Percentiles rank a stretch among this genome's conserved stretches.
Conservation (phyloP, 2,329 filamentous ascomycete species). For the Sphaerulina vaccinii region DNA sequence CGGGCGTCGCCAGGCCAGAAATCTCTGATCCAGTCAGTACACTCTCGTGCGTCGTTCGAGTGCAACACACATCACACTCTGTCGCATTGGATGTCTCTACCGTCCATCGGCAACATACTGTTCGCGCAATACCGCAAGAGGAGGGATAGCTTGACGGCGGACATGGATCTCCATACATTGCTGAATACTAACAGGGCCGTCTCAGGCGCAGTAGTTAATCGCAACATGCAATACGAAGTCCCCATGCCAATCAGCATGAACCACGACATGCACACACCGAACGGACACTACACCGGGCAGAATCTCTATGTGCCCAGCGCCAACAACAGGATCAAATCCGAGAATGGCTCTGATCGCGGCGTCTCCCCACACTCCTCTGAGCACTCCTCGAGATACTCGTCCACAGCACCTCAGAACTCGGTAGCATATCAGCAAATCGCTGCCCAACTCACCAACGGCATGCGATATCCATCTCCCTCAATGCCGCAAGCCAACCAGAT, state of each 20-base stretch:
- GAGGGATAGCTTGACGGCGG: slow-evolving; percentile 38
- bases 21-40: slow-evolving; percentile 31
- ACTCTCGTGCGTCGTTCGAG: slow-evolving; percentile 16
- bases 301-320: slow-evolving; percentile 50
- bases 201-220: slow-evolving; percentile 29
- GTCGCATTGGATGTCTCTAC: slow-evolving; percentile 34
- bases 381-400: slow-evolving; percentile 57
- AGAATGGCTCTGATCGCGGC: slow-evolving; percentile 60
- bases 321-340: slow-evolving; percentile 54
- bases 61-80: slow-evolving; percentile 13
- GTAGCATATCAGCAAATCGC: slow-evolving; percentile 48
- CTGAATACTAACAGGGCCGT: slow-evolving; percentile 41
- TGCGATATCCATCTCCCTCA: slow-evolving; percentile 55
- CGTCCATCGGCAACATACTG: slow-evolving; percentile 34
- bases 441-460: slow-evolving; percentile 50
- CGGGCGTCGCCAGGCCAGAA: slow-evolving; percentile 24
- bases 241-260: slow-evolving; percentile 35
- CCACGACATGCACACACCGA: slow-evolving; percentile 32
- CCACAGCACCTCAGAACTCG: slow-evolving; percentile 55
- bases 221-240: slow-evolving; percentile 43
- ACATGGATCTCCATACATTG: slow-evolving; percentile 39
- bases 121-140: slow-evolving; percentile 34
- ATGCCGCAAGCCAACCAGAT: slow-evolving; percentile 49
- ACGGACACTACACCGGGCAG: slow-evolving; percentile 39
- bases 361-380: slow-evolving; percentile 57